A percentile compares a stretch with the other conserved stretches of the same genome.
Evolutionary conservation across 208 protist genomes (phyloP).

Genomic region (Trypanosoma conorhini): DNA sequence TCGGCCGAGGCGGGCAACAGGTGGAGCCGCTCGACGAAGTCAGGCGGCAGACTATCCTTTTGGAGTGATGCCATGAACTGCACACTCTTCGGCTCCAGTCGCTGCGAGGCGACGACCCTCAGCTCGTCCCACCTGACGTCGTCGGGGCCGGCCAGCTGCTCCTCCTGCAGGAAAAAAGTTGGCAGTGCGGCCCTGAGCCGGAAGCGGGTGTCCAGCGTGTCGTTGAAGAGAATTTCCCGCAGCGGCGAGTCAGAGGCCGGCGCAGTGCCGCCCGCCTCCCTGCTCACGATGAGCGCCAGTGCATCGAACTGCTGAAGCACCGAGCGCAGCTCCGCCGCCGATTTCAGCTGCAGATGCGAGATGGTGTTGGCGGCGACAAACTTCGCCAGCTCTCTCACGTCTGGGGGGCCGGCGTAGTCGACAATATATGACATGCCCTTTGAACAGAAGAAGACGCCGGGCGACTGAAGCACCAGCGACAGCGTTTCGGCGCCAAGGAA

Average conservation of each 20-base stretch:
- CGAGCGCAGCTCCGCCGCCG: neutral
- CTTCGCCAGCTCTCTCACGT: neutral
- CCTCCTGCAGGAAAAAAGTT: constrained; percentile 30
- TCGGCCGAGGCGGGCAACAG: constrained; percentile 8
- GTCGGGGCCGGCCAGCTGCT: constrained; percentile 1
- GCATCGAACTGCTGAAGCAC: constrained; percentile 22
- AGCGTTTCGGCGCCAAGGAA: constrained; percentile 4
- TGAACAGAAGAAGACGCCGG: constrained; percentile 25
- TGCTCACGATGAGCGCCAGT: constrained; percentile 25
- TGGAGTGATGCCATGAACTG: constrained; percentile 2
- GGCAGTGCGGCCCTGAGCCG: constrained; percentile 13
- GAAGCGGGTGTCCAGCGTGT: neutral
- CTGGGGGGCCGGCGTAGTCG: neutral
- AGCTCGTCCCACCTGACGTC: constrained; percentile 4
- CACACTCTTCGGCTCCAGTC: constrained; percentile 11
- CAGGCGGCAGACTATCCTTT: neutral
- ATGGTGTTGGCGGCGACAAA: constrained; percentile 20
- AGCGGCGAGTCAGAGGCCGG: neutral
- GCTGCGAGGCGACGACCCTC: neutral
- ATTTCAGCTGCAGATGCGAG: constrained; percentile 17
- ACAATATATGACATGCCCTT: neutral
- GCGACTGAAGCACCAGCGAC: constrained; percentile 13
- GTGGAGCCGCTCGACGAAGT: constrained; percentile 7
- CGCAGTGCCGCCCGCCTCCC: constrained; percentile 1
- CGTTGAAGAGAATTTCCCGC: constrained; percentile 13